Percentiles rank a stretch among this genome's conserved stretches.
Conservation (phyloP, 768 basidiomycete species). For the Chiua virens region DNA sequence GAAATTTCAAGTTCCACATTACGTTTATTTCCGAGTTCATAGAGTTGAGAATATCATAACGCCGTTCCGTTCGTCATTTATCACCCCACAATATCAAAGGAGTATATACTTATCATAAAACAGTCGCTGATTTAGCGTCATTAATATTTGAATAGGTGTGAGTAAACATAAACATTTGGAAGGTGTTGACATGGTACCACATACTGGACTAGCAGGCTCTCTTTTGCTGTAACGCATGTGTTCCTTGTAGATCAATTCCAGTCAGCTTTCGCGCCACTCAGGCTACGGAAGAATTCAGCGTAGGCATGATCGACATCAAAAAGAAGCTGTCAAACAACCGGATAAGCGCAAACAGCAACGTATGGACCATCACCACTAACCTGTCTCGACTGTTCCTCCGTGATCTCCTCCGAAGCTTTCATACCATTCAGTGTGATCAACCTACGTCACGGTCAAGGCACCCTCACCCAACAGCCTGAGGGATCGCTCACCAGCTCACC, state of each 20-base stretch:
- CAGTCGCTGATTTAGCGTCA: too few relatives aligned
- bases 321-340: constrained; percentile 55
- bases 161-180: too few relatives aligned
- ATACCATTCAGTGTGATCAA: constrained; percentile 95
- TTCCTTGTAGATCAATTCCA: constrained; percentile 13
- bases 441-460: constrained; percentile 43
- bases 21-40: too few relatives aligned
- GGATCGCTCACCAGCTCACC: constrained; percentile 79
- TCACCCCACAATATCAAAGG: too few relatives aligned
- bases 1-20: too few relatives aligned
- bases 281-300: constrained; percentile 84
- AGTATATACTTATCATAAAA: too few relatives aligned
- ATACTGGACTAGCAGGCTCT: too few relatives aligned
- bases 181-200: too few relatives aligned
- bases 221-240: too few relatives aligned
- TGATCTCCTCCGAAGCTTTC: constrained; percentile 95
- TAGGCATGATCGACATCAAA: constrained; percentile 98
- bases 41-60: too few relatives aligned
- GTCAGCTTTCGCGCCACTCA: constrained; percentile 44
- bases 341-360: background rate
- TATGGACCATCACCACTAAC: constrained; percentile 38
- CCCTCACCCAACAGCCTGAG: background rate
- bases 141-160: too few relatives aligned
- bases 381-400: constrained; percentile 93
- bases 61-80: too few relatives aligned